Base-by-base conservation (phyloP, 768 basidiomycete species). In the Tubosaeta sp. region DNA sequence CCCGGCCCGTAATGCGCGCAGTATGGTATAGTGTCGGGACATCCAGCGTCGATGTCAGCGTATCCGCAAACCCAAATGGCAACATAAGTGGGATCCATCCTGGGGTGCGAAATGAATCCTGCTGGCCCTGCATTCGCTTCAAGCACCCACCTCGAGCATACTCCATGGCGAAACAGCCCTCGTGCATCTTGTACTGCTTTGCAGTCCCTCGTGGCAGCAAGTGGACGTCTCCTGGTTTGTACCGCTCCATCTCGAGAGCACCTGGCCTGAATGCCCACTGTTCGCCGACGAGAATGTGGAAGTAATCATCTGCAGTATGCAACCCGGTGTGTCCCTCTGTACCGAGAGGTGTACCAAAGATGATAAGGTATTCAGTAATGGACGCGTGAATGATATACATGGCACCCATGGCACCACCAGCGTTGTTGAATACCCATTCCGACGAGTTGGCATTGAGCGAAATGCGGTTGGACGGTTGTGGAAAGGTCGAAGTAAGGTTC, bases 1-100 rank as follows among this genome's bases (percentile, higher is more conserved):
- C 93, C 53, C 91, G 76, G 5, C 69, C 94, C 0, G 92, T 90
- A 54, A 95, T 78, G 27, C 81, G 72, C 8, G 77, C 71, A 0
- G 94, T 97, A 59, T 84, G 75, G 65, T 85, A 93, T 46, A 96
- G 70, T 1, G 94, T 90, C 14, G 80, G 79, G 51, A 91, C 57
- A 71, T 99, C 95, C 18, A 97, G 80, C 2, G 95, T 97, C 14
- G 95, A 97, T 13, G 84, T 81, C 44, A 98, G 59, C 4, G 75
- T 76, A 69, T 99, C 96, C 25, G 86, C 84, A 49, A 93, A 78
- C 0, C 96, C 96, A 60, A 99, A 97, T 0, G 94, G 94, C 54
- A 97, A 66, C 95, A 97, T 97, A 40, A 86, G 72, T 0, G 96
- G 95, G 59, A 99, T 97, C 94, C 95, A 98, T 21, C 95, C 94